Percentiles rank a stretch among this genome's conserved stretches.
phyloP scores from a whole-genome alignment of 106 monocot species.

The Dendrobium catenatum region DNA sequence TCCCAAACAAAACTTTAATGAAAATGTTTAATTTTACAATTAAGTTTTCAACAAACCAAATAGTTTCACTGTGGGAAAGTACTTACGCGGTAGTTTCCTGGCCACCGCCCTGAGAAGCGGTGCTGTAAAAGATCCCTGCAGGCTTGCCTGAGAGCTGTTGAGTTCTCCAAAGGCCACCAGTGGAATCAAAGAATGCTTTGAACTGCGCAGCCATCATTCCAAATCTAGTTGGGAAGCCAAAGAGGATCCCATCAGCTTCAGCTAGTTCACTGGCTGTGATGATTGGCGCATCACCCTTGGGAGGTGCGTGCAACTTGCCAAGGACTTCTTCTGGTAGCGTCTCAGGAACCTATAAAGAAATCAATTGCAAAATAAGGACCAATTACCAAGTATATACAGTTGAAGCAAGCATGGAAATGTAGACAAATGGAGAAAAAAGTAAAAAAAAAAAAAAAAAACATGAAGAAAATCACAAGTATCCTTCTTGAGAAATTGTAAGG shows the following conservation, averaged over 20 bases:
- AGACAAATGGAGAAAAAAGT: too few relatives aligned
- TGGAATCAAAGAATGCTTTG: slow-evolving; percentile 75
- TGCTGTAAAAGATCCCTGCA: slow-evolving; percentile 76
- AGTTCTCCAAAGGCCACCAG: slow-evolving; percentile 72
- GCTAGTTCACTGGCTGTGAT: slow-evolving; percentile 61
- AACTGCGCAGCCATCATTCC: slow-evolving; percentile 97
- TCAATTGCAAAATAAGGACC: too few relatives aligned
- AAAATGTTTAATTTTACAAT: not conserved
- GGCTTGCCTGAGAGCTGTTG: slow-evolving; percentile 86
- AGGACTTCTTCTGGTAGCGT: slow-evolving; percentile 64
- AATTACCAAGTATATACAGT: too few relatives aligned
- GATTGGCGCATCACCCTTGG: slow-evolving; percentile 61
- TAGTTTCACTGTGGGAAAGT: not conserved
- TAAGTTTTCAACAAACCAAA: not conserved
- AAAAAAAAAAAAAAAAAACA: too few relatives aligned
- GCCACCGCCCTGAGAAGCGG: slow-evolving; percentile 81
- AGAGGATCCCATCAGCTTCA: slow-evolving; percentile 78
- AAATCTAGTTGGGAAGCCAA: slow-evolving; percentile 88
- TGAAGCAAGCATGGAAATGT: too few relatives aligned
- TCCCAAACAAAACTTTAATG: not conserved
- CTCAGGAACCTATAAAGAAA: slow-evolving; percentile 61
- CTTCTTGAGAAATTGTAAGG: not conserved
- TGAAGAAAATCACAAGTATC: too few relatives aligned
- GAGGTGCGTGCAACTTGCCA: slow-evolving; percentile 68
- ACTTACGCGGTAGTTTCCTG: slow-evolving; percentile 90